Percentiles rank a stretch among this genome's conserved stretches.
phyloP scores from a whole-genome alignment of 768 basidiomycete genomes.

The Daedaleopsis sinensis region DNA sequence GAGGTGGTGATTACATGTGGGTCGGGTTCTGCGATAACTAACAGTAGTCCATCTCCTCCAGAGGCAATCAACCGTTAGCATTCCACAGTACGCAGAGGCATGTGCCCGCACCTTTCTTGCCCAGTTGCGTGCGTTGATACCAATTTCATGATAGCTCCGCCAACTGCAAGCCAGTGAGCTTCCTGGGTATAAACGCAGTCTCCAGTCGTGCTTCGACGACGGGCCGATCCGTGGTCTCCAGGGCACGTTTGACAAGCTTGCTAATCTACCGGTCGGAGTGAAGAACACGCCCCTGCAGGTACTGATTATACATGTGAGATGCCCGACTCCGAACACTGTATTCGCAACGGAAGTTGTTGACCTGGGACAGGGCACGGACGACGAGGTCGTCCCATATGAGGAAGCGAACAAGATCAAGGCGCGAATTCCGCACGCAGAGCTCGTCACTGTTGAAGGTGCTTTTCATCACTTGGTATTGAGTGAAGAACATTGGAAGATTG shows the following conservation, averaged over 20 bases:
- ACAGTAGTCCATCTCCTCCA: background rate
- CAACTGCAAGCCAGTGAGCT: conserved; percentile 73
- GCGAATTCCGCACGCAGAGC: conserved; percentile 48
- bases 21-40: background rate
- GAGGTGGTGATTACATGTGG: background rate
- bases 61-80: background rate
- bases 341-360: background rate
- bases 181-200: conserved; percentile 67
- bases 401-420: conserved; percentile 52
- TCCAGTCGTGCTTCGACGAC: conserved; percentile 53
- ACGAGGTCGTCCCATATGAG: conserved; percentile 55
- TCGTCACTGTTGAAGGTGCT: conserved; percentile 52
- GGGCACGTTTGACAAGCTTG: conserved; percentile 26
- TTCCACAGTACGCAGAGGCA: conserved; percentile 19
- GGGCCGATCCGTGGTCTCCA: conserved; percentile 31
- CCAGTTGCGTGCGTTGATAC: background rate
- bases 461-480: conserved; percentile 46
- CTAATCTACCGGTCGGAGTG: background rate
- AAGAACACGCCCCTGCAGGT: conserved; percentile 12
- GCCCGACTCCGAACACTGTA: background rate
- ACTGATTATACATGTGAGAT: conserved; percentile 23
- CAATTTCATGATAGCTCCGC: conserved; percentile 50
- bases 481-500: conserved; percentile 23
- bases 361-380: conserved; percentile 55
- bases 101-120: background rate